Evolutionary conservation across 176 grass and related monocot species (phyloP), one percentile per base, ranked within the genome.

Genomic region (Hordeum vulgare): DNA sequence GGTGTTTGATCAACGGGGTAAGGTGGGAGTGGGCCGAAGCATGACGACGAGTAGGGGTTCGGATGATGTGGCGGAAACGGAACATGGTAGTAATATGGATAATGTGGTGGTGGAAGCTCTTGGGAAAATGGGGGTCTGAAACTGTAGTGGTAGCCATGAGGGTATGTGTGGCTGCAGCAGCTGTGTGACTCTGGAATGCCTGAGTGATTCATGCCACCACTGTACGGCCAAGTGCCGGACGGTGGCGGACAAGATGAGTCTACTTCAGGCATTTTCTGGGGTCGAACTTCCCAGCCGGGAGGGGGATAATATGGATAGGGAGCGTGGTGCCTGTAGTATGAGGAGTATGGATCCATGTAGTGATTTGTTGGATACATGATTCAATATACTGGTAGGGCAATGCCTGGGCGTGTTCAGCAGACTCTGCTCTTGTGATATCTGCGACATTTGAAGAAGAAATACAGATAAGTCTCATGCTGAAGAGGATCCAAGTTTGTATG

Each of bases 301-400:
- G 86, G 88, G 28, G 84, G 82, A 27, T 91, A 86, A 78, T 89
- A 80, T 34, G 86, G 67, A 28, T 86, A 88, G 1, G 86, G 75
- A 68, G 47, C 37, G 59, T 88, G 72, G 23, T 88, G 77, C 81
- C 83, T 81, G 88, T 89, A 87, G 18, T 92, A 81, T 44, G 84
- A 86, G 24, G 80, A 77, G 71, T 92, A 92, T 81, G 92, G 85
- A 69, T 94, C 89, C 94, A 94, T 90, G 73, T 84, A 88, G 41
- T 73, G 71, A 49, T 86, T 90, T 41, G 86, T 26, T 1, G 86
- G 86, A 84, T 89, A 88, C 95, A 94, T 92, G 39, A 40, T 84
- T 61, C 21, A 70, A 47, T 87, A 9, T 59, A 20, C 59, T 40
- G 53, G 14, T 73, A 78, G 57, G 41, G 47, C 20, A 90, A 57